These are phyloP conservation scores for Lactarius akahatsu DNA, from an alignment of 768 basidiomycete genomes.

Conservation along the genomic window DNA sequence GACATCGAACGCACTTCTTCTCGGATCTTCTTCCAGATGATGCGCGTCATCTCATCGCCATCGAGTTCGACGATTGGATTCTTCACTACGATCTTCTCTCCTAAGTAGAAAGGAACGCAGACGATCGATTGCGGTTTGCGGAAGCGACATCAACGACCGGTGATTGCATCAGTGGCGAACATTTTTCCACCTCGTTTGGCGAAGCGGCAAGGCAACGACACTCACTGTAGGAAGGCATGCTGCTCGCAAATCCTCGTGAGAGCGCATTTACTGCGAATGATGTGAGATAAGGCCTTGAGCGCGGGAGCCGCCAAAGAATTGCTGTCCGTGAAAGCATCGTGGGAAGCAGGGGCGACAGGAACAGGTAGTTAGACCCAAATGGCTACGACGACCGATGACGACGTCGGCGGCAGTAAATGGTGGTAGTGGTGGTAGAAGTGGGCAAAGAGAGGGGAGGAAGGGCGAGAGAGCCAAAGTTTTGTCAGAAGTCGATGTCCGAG, in stretches of 20 bases:
- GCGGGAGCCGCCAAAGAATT: constrained; percentile 17
- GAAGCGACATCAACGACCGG: neutral
- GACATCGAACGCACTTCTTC: constrained; percentile 68
- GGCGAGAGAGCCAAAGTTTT: neutral
- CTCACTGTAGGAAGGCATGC: constrained; percentile 25
- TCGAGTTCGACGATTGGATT: constrained; percentile 95
- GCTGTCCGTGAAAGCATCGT: constrained; percentile 23
- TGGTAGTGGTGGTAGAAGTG: neutral
- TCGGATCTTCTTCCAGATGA: constrained; percentile 98
- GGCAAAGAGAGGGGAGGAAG: neutral
- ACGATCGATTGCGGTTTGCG: neutral
- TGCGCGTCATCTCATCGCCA: constrained; percentile 98
- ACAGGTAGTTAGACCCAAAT: neutral
- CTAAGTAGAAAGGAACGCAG: constrained; percentile 9
- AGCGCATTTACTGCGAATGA: constrained; percentile 6
- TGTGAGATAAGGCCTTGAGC: constrained; percentile 6
- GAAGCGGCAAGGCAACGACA: neutral
- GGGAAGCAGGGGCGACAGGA: constrained; percentile 7
- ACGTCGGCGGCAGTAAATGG: neutral
- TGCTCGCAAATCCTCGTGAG: constrained; percentile 26
- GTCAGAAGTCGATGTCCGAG: constrained; percentile 7
- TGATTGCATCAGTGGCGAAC: neutral
- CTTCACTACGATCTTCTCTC: constrained; percentile 68
- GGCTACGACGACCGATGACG: neutral
- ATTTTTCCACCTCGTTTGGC: neutral